Evolutionary conservation across 441 rosid species (phyloP).

Genomic region (Corymbia citriodora): DNA sequence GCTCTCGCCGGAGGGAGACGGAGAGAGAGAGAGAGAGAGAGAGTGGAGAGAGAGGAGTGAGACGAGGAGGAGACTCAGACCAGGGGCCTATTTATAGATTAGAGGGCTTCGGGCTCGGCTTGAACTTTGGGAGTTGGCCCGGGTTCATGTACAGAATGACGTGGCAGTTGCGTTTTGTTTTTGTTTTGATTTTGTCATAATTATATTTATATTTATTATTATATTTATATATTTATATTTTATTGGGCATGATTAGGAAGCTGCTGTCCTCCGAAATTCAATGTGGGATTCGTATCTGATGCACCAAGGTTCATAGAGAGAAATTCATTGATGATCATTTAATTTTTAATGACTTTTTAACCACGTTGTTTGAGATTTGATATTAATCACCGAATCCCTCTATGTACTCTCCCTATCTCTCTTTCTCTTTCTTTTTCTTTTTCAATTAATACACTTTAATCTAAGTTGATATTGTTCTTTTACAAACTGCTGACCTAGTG

Average conservation of each 20-base stretch:
- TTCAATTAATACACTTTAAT: background rate
- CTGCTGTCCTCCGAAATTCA: background rate
- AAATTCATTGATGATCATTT: background rate
- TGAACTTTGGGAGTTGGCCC: too few relatives aligned
- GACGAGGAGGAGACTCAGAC: background rate
- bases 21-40: background rate
- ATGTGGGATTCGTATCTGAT: background rate
- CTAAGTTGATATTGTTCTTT: background rate
- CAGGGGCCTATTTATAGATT: background rate
- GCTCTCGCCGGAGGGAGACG: background rate
- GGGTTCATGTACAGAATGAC: background rate
- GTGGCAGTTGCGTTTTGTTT: background rate
- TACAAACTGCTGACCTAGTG: accelerated
- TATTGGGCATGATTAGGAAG: background rate
- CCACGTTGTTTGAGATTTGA: background rate
- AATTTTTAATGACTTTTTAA: background rate
- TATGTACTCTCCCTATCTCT: background rate
- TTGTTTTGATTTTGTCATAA: background rate
- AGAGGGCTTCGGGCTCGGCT: background rate
- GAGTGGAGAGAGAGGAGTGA: background rate
- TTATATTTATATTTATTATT: too few relatives aligned
- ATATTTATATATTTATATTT: background rate
- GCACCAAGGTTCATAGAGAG: background rate
- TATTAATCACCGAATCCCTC: background rate
- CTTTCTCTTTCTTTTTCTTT: background rate